A percentile compares a stretch with the other conserved stretches of the same genome.
These are phyloP conservation scores for Thalassiosira livingstoniorum DNA, from an alignment of 352 stramenopile species.

Conservation along the genomic window DNA sequence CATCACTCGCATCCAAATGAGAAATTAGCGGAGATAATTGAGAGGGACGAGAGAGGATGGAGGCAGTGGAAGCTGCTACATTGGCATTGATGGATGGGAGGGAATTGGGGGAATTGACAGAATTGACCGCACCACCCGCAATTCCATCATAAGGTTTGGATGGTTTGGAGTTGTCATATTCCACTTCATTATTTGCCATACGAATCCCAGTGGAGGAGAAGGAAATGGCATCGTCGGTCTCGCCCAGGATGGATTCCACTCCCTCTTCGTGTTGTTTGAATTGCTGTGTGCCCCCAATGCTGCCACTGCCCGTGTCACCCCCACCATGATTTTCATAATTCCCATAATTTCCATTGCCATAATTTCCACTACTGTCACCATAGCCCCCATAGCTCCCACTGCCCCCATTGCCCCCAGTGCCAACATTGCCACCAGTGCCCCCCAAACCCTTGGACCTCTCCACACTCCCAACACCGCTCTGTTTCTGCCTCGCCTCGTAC, in stretches of 20 bases:
- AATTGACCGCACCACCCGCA: too few species aligned
- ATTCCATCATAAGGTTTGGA: too few species aligned
- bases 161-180: constrained; percentile 15
- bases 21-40: constrained; percentile 64
- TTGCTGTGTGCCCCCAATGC: not conserved
- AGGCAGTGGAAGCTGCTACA: constrained; percentile 18
- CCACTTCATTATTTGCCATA: constrained; percentile 12
- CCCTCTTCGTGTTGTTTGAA: not conserved
- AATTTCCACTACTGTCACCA: not conserved
- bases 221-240: not conserved
- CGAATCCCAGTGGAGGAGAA: not conserved
- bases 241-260: not conserved
- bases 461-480: not conserved
- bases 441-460: not conserved
- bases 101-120: not conserved
- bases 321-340: too few species aligned
- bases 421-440: constrained; percentile 3
- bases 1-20: constrained; percentile 79
- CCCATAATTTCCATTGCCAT: not conserved
- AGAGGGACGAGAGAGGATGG: constrained; percentile 45
- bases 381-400: not conserved
- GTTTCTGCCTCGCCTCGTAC: constrained; percentile 8
- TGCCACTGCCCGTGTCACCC: not conserved
- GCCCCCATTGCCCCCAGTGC: too few species aligned
- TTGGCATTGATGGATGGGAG: not conserved